phyloP scores from a whole-genome alignment of 345 rosid species.

The Acer yangbiense region DNA sequence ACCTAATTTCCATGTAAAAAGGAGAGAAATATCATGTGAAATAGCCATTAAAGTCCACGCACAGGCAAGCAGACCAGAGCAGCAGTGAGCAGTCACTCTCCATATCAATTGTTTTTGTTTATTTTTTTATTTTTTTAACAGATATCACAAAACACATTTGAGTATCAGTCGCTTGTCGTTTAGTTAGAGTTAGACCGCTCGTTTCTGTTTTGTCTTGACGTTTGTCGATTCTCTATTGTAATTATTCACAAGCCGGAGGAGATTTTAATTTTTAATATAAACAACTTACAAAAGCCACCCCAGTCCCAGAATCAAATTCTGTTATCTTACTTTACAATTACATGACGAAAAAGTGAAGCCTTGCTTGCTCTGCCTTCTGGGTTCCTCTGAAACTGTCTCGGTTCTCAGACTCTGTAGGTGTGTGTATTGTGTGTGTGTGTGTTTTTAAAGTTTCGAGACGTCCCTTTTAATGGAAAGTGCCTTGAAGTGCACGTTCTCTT shows the following conservation, averaged over 20 bases:
- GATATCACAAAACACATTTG: too few species aligned
- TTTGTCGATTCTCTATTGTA: neutral
- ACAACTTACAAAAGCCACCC: neutral
- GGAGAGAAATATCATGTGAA: neutral
- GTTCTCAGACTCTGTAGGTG: neutral
- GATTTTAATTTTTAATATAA: too few species aligned
- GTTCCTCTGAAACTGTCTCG: neutral
- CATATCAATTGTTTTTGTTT: neutral
- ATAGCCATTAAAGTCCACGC: neutral
- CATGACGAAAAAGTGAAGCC: constrained; percentile 27
- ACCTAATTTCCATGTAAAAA: neutral
- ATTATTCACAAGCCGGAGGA: constrained; percentile 15
- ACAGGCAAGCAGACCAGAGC: neutral
- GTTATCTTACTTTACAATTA: neutral
- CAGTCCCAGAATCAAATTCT: neutral
- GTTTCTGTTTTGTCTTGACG: constrained; percentile 29
- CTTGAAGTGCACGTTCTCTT: constrained; percentile 35
- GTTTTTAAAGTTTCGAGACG: constrained; percentile 36
- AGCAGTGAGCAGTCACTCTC: neutral
- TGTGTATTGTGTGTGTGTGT: constrained; percentile 8
- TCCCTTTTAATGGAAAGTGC: constrained; percentile 17
- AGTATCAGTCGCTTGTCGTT: constrained; percentile 27
- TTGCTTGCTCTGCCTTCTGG: constrained; percentile 27
- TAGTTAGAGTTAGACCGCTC: neutral
- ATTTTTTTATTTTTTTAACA: too few species aligned